These are phyloP conservation scores for Penicillium corylophilum DNA, from an alignment of 2,329 filamentous ascomycete genomes.

Conservation along the genomic window DNA sequence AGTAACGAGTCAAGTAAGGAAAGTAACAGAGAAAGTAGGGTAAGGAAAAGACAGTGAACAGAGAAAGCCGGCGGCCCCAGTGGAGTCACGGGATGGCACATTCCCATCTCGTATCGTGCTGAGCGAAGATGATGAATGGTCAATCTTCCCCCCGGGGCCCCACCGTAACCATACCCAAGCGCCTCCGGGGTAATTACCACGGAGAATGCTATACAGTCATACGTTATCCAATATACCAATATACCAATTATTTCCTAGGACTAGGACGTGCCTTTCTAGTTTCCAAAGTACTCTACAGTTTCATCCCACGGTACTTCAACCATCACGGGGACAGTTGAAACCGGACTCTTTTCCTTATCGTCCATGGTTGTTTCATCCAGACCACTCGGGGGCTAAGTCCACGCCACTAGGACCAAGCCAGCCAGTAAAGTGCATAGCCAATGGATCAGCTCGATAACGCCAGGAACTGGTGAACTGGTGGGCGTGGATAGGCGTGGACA, in stretches of 20 bases:
- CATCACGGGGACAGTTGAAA: background rate
- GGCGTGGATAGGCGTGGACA: background rate
- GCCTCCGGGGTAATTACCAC: background rate
- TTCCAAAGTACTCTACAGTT: background rate
- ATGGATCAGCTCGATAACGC: slow-evolving; percentile 8
- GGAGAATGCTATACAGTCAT: background rate
- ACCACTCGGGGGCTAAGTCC: background rate
- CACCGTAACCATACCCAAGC: background rate
- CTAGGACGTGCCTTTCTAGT: background rate
- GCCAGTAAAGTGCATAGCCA: slow-evolving; percentile 11
- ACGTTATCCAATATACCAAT: background rate
- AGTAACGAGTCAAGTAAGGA: background rate
- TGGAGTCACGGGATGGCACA: background rate
- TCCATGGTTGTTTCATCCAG: background rate
- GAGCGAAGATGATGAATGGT: background rate
- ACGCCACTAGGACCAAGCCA: slow-evolving; percentile 11
- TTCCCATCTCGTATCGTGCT: background rate
- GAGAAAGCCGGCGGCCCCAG: background rate
- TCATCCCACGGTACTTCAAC: background rate
- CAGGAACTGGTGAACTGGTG: slow-evolving; percentile 19
- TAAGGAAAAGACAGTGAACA: background rate
- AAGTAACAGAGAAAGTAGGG: background rate
- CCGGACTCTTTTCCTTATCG: background rate
- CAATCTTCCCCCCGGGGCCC: background rate
- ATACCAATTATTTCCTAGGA: too few relatives aligned